phyloP scores from a whole-genome alignment of 2,329 filamentous ascomycete species.

The Pyrenophora tritici-repentis region DNA sequence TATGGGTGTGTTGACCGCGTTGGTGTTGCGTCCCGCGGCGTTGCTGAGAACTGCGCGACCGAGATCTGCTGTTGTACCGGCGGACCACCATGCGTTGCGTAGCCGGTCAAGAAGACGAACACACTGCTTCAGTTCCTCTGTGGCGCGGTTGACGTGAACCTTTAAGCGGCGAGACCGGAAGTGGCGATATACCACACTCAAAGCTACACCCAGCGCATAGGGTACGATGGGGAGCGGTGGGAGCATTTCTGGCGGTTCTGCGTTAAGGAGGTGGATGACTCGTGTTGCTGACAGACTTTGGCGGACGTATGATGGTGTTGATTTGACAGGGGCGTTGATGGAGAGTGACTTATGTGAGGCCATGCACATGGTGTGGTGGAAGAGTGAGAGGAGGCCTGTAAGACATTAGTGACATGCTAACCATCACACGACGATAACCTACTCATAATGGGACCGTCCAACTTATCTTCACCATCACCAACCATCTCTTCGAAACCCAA shows the following conservation, averaged over 20 bases:
- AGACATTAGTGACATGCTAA: slow-evolving; percentile 20
- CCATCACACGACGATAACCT: slow-evolving; percentile 8
- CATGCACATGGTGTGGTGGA: slow-evolving; percentile 62
- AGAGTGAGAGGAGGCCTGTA: slow-evolving; percentile 58
- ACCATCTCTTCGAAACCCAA: slow-evolving; percentile 54
- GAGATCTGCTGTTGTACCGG: slow-evolving; percentile 53
- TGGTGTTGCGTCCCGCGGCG: slow-evolving; percentile 44
- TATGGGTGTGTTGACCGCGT: slow-evolving; percentile 42
- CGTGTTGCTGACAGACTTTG: slow-evolving; percentile 62
- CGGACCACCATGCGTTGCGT: slow-evolving; percentile 52
- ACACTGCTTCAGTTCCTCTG: slow-evolving; percentile 52
- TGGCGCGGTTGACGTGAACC: slow-evolving; percentile 54
- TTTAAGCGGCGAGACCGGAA: slow-evolving; percentile 58
- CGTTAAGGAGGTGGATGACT: slow-evolving; percentile 58
- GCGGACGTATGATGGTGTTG: slow-evolving; percentile 58
- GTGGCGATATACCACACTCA: slow-evolving; percentile 62
- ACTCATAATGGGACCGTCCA: slow-evolving; percentile 47
- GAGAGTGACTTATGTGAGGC: slow-evolving; percentile 58
- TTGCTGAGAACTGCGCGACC: slow-evolving; percentile 48
- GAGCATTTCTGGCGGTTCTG: slow-evolving; percentile 52
- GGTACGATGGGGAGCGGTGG: slow-evolving; percentile 61
- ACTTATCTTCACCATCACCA: slow-evolving; percentile 46
- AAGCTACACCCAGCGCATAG: slow-evolving; percentile 60
- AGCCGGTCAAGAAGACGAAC: slow-evolving; percentile 52
- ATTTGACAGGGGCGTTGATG: slow-evolving; percentile 52